phyloP scores from a whole-genome alignment of 2,329 filamentous ascomycete genomes.

The Colletotrichum sp. region DNA sequence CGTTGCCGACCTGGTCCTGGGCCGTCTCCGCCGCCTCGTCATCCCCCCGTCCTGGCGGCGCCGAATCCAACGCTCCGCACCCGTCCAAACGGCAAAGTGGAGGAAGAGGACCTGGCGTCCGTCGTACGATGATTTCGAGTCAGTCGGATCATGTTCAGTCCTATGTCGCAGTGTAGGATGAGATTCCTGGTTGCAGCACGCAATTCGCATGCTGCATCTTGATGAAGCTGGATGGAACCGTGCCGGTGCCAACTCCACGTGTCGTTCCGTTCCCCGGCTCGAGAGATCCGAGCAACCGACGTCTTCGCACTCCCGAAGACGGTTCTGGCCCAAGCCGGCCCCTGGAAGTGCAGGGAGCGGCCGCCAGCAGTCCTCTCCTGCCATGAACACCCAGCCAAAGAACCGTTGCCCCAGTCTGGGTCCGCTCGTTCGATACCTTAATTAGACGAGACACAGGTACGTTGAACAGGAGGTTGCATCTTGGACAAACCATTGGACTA shows the following conservation, averaged over 20 bases:
- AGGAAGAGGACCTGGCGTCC: neutral
- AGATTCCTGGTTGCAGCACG: neutral
- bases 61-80: slow-evolving; percentile 10
- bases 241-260: neutral
- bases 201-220: neutral
- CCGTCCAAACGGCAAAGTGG: slow-evolving; percentile 1
- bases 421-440: neutral
- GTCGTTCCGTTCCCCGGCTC: neutral
- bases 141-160: slow-evolving; percentile 7
- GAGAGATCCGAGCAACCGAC: neutral
- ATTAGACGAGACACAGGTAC: neutral
- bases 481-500: neutral
- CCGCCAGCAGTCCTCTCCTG: neutral
- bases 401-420: neutral
- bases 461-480: neutral
- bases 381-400: neutral
- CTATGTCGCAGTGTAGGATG: neutral
- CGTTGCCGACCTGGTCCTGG: neutral
- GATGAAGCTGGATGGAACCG: neutral
- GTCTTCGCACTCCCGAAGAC: neutral
- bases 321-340: neutral
- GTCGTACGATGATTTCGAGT: slow-evolving; percentile 14
- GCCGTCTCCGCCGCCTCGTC: slow-evolving; percentile 8
- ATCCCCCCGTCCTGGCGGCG: slow-evolving; percentile 8
- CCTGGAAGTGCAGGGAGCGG: neutral